Percentiles rank a stretch among this genome's conserved stretches.
Evolutionary conservation across 331 rosid species (phyloP).

Genomic region (Phaseolus coccineus): DNA sequence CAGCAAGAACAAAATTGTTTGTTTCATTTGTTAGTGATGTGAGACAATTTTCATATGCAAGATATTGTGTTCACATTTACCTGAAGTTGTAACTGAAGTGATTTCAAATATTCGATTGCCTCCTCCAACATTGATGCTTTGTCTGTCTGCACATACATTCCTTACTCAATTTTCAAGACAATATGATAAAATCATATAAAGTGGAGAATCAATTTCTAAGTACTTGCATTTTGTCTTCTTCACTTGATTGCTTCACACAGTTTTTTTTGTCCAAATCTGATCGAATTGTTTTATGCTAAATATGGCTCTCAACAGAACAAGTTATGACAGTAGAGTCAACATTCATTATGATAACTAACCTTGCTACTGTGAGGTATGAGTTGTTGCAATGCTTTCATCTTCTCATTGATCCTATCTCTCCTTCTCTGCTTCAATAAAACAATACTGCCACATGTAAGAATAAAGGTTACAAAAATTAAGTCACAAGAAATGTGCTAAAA

Average conservation of each 20-base stretch:
- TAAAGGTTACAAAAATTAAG: slow-evolving; percentile 28
- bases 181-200: slow-evolving; percentile 33
- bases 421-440: slow-evolving; percentile 65
- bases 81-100: slow-evolving; percentile 97
- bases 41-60: slow-evolving; percentile 16
- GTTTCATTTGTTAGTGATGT: slow-evolving; percentile 8
- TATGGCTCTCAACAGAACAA: not conserved
- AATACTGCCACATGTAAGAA: not conserved
- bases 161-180: slow-evolving; percentile 34
- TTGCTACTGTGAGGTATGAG: slow-evolving; percentile 93
- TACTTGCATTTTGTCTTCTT: slow-evolving; percentile 9
- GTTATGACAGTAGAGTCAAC: not conserved
- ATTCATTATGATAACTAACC: slow-evolving; percentile 53
- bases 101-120: slow-evolving; percentile 91
- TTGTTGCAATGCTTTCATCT: slow-evolving; percentile 90
- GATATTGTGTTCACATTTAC: slow-evolving; percentile 46
- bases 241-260: not conserved
- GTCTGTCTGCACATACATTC: slow-evolving; percentile 73
- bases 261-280: not conserved
- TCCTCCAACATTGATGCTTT: slow-evolving; percentile 96
- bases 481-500: slow-evolving; percentile 22
- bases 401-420: slow-evolving; percentile 94
- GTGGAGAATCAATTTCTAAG: slow-evolving; percentile 24
- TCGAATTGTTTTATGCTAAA: slow-evolving; percentile 2
- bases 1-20: slow-evolving; percentile 20